A percentile compares a stretch with the other conserved stretches of the same genome.
Evolutionary conservation across 2,329 filamentous ascomycete genomes (phyloP).

Genomic region (Claviceps monticola): DNA sequence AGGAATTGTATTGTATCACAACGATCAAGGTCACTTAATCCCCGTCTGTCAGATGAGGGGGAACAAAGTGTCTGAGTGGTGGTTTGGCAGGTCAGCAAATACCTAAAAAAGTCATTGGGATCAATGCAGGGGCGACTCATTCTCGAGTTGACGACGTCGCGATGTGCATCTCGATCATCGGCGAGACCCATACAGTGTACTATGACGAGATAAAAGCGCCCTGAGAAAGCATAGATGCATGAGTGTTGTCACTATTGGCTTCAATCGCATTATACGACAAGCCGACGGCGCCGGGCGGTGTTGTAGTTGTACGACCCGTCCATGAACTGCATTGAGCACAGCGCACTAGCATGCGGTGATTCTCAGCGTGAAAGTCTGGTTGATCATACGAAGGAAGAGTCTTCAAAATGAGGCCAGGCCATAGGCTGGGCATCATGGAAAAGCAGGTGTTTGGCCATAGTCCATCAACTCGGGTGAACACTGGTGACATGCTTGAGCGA

Average conservation of each 20-base stretch:
- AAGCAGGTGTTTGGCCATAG: background rate
- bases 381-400: background rate
- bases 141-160: background rate
- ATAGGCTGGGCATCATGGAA: background rate
- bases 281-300: background rate
- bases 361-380: background rate
- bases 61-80: background rate
- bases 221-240: background rate
- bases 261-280: background rate
- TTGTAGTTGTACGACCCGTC: background rate
- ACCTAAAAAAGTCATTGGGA: too few species aligned
- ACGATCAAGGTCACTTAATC: too few species aligned
- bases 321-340: background rate
- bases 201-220: background rate
- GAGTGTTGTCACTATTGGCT: background rate
- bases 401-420: background rate
- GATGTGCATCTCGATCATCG: background rate
- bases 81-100: background rate
- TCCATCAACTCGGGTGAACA: background rate
- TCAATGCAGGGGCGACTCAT: background rate
- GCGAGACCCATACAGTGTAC: background rate
- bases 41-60: too few species aligned
- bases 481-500: background rate
- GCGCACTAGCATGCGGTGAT: background rate
- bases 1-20: too few species aligned